These are phyloP conservation scores for Vitis rupestris DNA, from an alignment of 164 flowering plant species.

Conservation along the genomic window DNA sequence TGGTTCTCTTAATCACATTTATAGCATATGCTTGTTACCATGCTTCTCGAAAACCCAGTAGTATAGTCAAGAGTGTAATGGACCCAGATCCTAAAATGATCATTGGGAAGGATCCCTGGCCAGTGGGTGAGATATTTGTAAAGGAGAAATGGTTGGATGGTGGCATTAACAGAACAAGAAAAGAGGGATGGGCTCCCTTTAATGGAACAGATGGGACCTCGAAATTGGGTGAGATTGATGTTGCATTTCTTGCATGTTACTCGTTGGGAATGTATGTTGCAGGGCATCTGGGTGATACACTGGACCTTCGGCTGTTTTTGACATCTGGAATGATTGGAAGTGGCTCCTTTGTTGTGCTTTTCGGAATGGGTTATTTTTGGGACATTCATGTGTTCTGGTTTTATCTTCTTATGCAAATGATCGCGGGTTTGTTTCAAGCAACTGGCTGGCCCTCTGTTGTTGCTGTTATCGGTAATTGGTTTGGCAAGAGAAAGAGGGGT, in stretches of 20 bases:
- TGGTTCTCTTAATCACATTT: slow-evolving; percentile 73
- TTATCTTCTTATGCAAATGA: slow-evolving; percentile 79
- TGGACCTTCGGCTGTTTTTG: slow-evolving; percentile 76
- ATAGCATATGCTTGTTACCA: slow-evolving; percentile 87
- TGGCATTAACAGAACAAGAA: slow-evolving; percentile 3
- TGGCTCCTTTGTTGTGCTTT: slow-evolving; percentile 77
- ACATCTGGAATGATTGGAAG: slow-evolving; percentile 88
- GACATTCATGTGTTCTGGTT: slow-evolving; percentile 66
- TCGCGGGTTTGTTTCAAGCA: slow-evolving; percentile 92
- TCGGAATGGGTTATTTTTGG: slow-evolving; percentile 87
- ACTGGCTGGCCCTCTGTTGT: slow-evolving; percentile 99
- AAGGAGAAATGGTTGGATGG: slow-evolving; percentile 16
- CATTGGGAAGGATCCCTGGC: slow-evolving; percentile 37
- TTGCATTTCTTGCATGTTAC: slow-evolving; percentile 87
- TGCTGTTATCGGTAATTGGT: slow-evolving; percentile 95
- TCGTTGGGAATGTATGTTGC: slow-evolving; percentile 83
- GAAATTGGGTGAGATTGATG: slow-evolving; percentile 84
- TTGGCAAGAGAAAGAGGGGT: slow-evolving; percentile 88
- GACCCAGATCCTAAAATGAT: slow-evolving; percentile 43
- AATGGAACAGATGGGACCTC: slow-evolving; percentile 70
- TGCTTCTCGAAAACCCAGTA: slow-evolving; percentile 87
- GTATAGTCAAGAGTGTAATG: slow-evolving; percentile 84
- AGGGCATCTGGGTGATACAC: slow-evolving; percentile 83
- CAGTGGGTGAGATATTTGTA: slow-evolving; percentile 60
- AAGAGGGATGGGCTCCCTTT: slow-evolving; percentile 81